Conservation (phyloP, 164 flowering plant genomes). For the Aristolochia californica region DNA sequence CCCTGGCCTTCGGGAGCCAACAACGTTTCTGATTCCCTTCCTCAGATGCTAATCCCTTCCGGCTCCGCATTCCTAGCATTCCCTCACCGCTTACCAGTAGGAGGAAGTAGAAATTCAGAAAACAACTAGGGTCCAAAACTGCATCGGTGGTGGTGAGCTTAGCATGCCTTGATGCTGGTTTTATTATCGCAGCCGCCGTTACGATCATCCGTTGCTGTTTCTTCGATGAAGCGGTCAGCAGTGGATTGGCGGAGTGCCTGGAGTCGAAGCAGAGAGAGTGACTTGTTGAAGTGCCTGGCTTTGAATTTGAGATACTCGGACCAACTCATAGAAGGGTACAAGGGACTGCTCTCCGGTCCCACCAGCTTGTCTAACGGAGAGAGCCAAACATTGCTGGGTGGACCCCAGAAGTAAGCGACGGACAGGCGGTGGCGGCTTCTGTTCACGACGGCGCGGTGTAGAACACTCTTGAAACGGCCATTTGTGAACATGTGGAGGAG, state of each 20-base stretch:
- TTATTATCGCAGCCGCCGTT: too few species aligned
- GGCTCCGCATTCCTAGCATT: too few species aligned
- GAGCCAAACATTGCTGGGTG: constrained; percentile 30
- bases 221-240: too few species aligned
- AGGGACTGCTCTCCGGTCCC: constrained; percentile 30
- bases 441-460: constrained; percentile 60
- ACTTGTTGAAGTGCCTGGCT: constrained; percentile 63
- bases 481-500: constrained; percentile 85
- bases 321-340: constrained; percentile 65
- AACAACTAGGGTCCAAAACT: too few species aligned
- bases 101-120: too few species aligned
- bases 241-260: not conserved
- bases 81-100: too few species aligned
- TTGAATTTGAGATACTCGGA: constrained; percentile 65
- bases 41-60: not conserved
- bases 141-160: too few species aligned
- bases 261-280: constrained; percentile 41
- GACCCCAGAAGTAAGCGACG: constrained; percentile 50
- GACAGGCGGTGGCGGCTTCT: constrained; percentile 33
- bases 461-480: constrained; percentile 37
- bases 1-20: constrained; percentile 16
- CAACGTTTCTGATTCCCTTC: constrained; percentile 4
- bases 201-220: too few species aligned
- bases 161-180: too few species aligned
- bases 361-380: constrained; percentile 41